These are phyloP conservation scores for Fistulinella cinereoalba DNA, from an alignment of 1,284 basidiomycete genomes.

Conservation along the genomic window DNA sequence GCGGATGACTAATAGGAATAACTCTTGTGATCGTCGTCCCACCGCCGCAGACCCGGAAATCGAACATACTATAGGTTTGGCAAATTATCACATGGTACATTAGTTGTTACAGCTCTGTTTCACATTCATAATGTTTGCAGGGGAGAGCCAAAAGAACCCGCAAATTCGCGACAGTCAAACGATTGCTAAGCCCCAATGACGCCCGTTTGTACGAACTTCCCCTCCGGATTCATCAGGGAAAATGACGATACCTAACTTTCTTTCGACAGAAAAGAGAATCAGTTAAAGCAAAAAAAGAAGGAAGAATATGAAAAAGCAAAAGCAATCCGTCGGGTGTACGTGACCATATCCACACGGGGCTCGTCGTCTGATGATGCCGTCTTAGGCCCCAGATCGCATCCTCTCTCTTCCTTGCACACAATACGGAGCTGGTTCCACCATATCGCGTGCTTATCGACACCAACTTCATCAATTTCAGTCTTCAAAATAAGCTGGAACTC, in stretches of 20 bases:
- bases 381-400: slow-evolving; percentile 78
- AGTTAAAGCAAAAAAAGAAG: slow-evolving; percentile 75
- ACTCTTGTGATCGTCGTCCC: no score
- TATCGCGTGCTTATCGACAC: slow-evolving; percentile 98
- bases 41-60: no score
- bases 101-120: neutral
- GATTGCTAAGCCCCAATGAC: slow-evolving; percentile 93
- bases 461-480: slow-evolving; percentile 98
- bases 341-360: slow-evolving; percentile 18
- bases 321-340: slow-evolving; percentile 69
- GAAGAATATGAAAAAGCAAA: slow-evolving; percentile 73
- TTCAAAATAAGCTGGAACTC: slow-evolving; percentile 98
- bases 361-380: neutral
- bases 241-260: neutral
- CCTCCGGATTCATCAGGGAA: neutral
- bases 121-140: slow-evolving; percentile 39
- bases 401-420: slow-evolving; percentile 94
- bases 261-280: slow-evolving; percentile 69
- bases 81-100: slow-evolving; percentile 14
- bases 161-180: slow-evolving; percentile 95
- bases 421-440: slow-evolving; percentile 93
- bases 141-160: slow-evolving; percentile 93
- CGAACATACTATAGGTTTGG: neutral
- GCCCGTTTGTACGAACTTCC: slow-evolving; percentile 73
- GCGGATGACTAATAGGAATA: neutral